Evolutionary conservation across 805 yeast genomes (phyloP), one percentile per base, ranked within the genome.

Genomic region (baker's yeast (Saccharomyces cerevisiae)): DNA sequence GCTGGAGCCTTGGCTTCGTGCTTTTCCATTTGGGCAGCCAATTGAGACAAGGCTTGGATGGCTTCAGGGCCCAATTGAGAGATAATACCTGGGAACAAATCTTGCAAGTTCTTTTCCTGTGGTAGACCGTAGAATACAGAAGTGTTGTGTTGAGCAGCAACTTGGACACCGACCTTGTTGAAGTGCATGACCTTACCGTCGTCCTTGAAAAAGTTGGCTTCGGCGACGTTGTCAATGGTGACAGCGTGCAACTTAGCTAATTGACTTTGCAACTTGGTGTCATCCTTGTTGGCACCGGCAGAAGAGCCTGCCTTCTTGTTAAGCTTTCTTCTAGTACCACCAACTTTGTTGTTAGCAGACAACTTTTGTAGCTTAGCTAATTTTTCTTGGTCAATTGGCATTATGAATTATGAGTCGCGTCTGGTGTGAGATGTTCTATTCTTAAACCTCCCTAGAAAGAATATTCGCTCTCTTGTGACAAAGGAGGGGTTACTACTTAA

Each of bases 41-140:
- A 80, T 77, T 85, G 81, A 73, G 89, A 85, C 75, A 92, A 81
- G 75, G 89, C 84, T 72, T 85, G 87, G 73, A 89, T 83, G 77
- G 94, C 88, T 76, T 92, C 98, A 64, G 96, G 88, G 70, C 97
- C 96, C 77, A 92, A 82, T 80, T 91, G 97, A 67, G 96, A 91
- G 72, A 92, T 83, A 76, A 92, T 89, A 75, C 83, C 86, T 69
- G 98, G 98, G 66, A 92, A 82, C 78, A 94, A 83, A 69, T 91
- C 96, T 63, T 94, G 85, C 70, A 92, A 82, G 63, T 83, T 81
- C 84, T 89, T 91, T 78, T 89, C 94, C 76, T 89, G 94, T 61
- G 96, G 88, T 75, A 85, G 83, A 74, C 99, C 99, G 74, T 89
- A 87, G 81, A 94, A 85, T 66, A 95, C 95, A 73, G 85, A 88